These are phyloP conservation scores for Colletotrichum nymphaeae DNA, from an alignment of 2,329 filamentous ascomycete genomes.

Conservation along the genomic window DNA sequence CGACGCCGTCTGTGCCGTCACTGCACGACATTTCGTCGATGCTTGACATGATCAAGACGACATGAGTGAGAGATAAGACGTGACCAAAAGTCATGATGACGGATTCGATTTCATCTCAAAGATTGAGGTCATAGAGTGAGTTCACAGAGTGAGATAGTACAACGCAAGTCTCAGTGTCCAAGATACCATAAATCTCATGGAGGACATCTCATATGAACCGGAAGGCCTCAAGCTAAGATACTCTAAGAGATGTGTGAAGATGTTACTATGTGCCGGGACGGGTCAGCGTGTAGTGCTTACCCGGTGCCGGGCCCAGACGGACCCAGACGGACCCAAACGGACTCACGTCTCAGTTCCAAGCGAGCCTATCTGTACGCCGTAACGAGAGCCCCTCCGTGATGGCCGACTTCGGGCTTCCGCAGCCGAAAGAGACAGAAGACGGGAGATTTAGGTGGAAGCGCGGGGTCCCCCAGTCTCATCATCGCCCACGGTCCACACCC, in stretches of 20 bases:
- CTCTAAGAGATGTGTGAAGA: background rate
- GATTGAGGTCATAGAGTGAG: background rate
- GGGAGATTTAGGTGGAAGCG: too few species aligned
- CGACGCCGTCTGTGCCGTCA: background rate
- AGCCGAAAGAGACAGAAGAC: background rate
- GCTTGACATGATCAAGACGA: background rate
- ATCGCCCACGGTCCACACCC: slow-evolving; percentile 1
- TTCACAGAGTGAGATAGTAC: background rate
- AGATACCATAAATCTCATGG: background rate
- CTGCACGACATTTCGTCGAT: background rate
- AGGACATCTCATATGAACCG: background rate
- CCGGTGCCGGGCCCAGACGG: slow-evolving; percentile 9
- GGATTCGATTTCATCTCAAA: background rate
- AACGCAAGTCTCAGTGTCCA: background rate
- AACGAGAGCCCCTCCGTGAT: background rate
- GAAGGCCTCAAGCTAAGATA: background rate
- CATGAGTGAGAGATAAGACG: slow-evolving; percentile 1
- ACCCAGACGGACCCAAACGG: background rate
- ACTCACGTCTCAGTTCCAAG: background rate
- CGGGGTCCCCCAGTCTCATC: background rate
- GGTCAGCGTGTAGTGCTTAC: background rate
- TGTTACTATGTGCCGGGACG: background rate
- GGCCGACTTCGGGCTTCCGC: background rate
- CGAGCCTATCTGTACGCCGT: background rate
- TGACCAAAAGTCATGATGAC: background rate